These are phyloP conservation scores for Backusella tuberculispora DNA, from an alignment of 192 early-diverging fungal species.

Conservation along the genomic window DNA sequence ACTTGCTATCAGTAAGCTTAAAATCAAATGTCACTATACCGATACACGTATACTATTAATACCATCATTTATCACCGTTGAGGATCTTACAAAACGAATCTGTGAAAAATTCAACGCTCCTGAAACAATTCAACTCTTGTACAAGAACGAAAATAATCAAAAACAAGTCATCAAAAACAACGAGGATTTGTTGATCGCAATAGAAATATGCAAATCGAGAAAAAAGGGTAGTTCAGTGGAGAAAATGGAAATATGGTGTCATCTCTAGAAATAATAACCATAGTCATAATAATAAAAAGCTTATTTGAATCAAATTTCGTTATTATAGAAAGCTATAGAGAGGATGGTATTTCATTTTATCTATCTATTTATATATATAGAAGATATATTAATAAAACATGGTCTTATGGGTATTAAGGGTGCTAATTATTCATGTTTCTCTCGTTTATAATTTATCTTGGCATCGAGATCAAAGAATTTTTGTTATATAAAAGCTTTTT, in stretches of 20 bases:
- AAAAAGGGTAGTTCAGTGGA: constrained; percentile 45
- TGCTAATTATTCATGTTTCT: too few relatives aligned
- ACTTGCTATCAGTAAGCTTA: constrained; percentile 36
- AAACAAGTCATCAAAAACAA: constrained; percentile 87
- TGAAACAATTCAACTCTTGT: constrained; percentile 63
- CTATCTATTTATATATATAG: too few relatives aligned
- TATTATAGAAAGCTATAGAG: too few relatives aligned
- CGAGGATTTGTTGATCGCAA: constrained; percentile 81
- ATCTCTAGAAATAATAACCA: neutral
- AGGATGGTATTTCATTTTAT: too few relatives aligned
- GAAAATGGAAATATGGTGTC: constrained; percentile 58
- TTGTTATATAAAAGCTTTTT: too few relatives aligned
- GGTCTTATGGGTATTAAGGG: too few relatives aligned
- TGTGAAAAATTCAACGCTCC: constrained; percentile 61
- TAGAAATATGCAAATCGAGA: constrained; percentile 48
- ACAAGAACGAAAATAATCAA: constrained; percentile 84
- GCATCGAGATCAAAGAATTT: too few relatives aligned
- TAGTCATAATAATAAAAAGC: too few relatives aligned
- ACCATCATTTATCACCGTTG: constrained; percentile 48
- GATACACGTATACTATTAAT: constrained; percentile 68
- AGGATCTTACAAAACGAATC: constrained; percentile 55
- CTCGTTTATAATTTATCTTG: too few relatives aligned
- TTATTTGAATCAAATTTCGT: too few relatives aligned
- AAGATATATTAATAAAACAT: too few relatives aligned
- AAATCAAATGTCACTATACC: constrained; percentile 68